Evolutionary conservation across 306 rosid genomes (phyloP).

Genomic region (Chamaecrista fasciculata): DNA sequence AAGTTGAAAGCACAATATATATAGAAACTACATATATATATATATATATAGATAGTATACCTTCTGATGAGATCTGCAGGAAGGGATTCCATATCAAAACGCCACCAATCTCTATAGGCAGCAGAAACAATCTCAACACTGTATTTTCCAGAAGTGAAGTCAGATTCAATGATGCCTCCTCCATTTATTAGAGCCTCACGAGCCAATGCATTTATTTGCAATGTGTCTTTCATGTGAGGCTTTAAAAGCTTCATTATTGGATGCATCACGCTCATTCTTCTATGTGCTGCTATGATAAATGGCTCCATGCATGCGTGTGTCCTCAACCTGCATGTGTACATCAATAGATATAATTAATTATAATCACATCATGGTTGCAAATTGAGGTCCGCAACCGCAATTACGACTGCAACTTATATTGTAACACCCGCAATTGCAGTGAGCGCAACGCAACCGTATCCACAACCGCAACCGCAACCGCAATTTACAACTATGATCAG

Average conservation of each 20-base stretch:
- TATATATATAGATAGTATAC: no score
- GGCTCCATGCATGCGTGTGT: constrained; percentile 48
- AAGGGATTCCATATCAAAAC: constrained; percentile 40
- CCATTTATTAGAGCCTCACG: constrained; percentile 44
- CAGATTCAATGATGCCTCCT: constrained; percentile 41
- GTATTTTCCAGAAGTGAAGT: constrained; percentile 31
- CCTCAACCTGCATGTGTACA: constrained; percentile 43
- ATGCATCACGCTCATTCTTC: constrained; percentile 40
- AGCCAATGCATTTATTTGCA: constrained; percentile 43
- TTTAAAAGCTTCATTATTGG: constrained; percentile 39
- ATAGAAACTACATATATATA: no score
- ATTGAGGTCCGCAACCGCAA: no score
- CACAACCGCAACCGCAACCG: no score
- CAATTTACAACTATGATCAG: no score
- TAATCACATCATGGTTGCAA: no score
- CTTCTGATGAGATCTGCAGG: constrained; percentile 44
- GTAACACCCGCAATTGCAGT: no score
- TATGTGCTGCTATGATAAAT: constrained; percentile 38
- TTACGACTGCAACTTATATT: no score
- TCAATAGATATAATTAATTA: no score
- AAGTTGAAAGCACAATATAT: no score
- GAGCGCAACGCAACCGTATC: no score
- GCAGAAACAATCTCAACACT: constrained; percentile 32
- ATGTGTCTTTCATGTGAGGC: constrained; percentile 41
- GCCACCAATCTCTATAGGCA: constrained; percentile 44